Percentiles rank a stretch among this genome's conserved stretches.
Evolutionary conservation across 768 basidiomycete species (phyloP).

Genomic region (Suillus lakei): DNA sequence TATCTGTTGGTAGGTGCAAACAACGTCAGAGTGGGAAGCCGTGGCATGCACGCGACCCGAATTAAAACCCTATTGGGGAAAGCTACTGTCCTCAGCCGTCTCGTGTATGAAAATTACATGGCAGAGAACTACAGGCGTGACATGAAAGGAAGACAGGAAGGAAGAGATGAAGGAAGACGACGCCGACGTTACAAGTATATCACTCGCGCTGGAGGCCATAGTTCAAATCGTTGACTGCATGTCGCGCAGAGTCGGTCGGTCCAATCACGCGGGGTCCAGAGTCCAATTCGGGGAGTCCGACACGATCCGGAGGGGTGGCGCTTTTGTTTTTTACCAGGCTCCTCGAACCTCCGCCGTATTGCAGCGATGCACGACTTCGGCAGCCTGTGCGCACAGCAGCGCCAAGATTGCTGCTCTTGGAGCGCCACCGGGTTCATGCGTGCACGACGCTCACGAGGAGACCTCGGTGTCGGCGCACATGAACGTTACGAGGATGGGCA

Average conservation of each 20-base stretch:
- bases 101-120: neutral
- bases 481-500: slow-evolving; percentile 8
- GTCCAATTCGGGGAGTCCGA: neutral
- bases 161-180: too few species aligned
- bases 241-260: neutral
- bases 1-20: too few species aligned
- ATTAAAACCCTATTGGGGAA: slow-evolving; percentile 20
- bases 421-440: slow-evolving; percentile 13
- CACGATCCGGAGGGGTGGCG: slow-evolving; percentile 4
- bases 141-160: neutral
- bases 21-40: too few species aligned
- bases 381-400: slow-evolving; percentile 8
- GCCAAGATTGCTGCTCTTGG: slow-evolving; percentile 12
- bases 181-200: too few species aligned
- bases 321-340: slow-evolving; percentile 5
- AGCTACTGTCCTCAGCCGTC: slow-evolving; percentile 19
- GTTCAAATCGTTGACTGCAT: neutral
- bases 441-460: slow-evolving; percentile 13
- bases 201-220: neutral
- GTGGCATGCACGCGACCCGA: too few species aligned
- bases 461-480: slow-evolving; percentile 16
- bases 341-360: slow-evolving; percentile 6
- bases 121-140: neutral
- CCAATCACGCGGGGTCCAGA: neutral
- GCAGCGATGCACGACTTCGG: slow-evolving; percentile 11